Base-by-base conservation (phyloP, 78 protist genomes). In the Cavenderia fasciculata region DNA sequence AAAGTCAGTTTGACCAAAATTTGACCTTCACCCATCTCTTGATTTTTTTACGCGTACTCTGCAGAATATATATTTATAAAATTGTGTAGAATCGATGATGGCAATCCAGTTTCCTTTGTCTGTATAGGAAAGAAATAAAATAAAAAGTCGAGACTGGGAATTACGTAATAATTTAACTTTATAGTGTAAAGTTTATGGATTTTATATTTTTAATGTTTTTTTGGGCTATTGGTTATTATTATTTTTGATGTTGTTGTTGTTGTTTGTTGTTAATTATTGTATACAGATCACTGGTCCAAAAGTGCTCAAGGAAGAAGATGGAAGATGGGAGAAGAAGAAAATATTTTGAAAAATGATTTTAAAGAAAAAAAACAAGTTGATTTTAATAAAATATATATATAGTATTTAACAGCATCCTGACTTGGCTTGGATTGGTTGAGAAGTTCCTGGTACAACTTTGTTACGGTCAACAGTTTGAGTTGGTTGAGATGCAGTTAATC, bases 401-500 rank as follows among this genome's bases (percentile, higher is more conserved):
- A 2, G 27, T 43, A n/a, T 59, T 68, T 82, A 82, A 82, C 90
- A 82, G 56, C 90, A 82, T 27, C 62, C 57, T 7, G 74, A 44
- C 62, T 82, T 82, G 23, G 77, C 18, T 56, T 59, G 52, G 29
- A 82, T 82, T 82, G 90, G 90, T n/a, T 76, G 66, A n/a, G 78
- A 65, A 0, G 77, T 56, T 33, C 90, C 90, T 68, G 90, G 90
- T 6, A 82, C 90, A 47, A 82, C 78, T 27, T 68, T 82, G 44
- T 68, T 56, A 56, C 47, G 51, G 36, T 18, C 23, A 34, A 23
- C 38, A 34, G 62, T 34, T 31, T 49, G 56, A 23, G 71, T 31
- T 82, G 90, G 90, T 68, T 65, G 78, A 43, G 90, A 82, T 27
- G 90, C 90, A 29, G 90, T 82, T 54, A 82, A 82, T 68, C 90